Percentiles rank a stretch among this genome's conserved stretches.
phyloP scores from a whole-genome alignment of 1,284 basidiomycete species.

The Tremellales sp. region DNA sequence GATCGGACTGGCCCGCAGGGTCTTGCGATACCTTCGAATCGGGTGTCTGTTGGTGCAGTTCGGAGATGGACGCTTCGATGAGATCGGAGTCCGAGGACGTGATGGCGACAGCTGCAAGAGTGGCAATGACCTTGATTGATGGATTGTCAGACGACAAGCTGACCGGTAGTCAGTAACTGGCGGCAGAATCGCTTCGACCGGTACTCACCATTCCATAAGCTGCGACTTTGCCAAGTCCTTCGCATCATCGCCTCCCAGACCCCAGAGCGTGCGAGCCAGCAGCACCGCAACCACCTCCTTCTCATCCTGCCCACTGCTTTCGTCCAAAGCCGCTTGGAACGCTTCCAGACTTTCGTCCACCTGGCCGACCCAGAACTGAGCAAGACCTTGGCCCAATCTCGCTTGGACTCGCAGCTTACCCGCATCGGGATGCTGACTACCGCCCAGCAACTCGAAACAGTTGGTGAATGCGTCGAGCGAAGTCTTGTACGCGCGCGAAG shows the following conservation, averaged over 20 bases:
- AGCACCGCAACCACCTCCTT: constrained; percentile 69
- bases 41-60: constrained; percentile 55
- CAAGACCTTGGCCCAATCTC: constrained; percentile 66
- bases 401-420: constrained; percentile 58
- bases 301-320: constrained; percentile 35
- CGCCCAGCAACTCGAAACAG: constrained; percentile 65
- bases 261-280: constrained; percentile 77
- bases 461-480: constrained; percentile 70
- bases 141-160: constrained; percentile 60
- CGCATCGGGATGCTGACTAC: constrained; percentile 48
- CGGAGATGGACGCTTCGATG: constrained; percentile 79
- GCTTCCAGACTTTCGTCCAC: constrained; percentile 60
- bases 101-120: constrained; percentile 80
- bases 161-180: constrained; percentile 15
- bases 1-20: constrained; percentile 24
- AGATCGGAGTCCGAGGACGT: constrained; percentile 71
- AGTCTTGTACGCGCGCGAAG: constrained; percentile 57
- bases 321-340: constrained; percentile 65
- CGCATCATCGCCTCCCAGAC: constrained; percentile 66
- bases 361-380: constrained; percentile 62
- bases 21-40: constrained; percentile 22
- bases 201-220: constrained; percentile 72
- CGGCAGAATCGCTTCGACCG: constrained; percentile 23
- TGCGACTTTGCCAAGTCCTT: constrained; percentile 73
- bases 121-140: constrained; percentile 67